Base-by-base conservation (phyloP, 176 grass and related monocot species). In the Zea luxurians region DNA sequence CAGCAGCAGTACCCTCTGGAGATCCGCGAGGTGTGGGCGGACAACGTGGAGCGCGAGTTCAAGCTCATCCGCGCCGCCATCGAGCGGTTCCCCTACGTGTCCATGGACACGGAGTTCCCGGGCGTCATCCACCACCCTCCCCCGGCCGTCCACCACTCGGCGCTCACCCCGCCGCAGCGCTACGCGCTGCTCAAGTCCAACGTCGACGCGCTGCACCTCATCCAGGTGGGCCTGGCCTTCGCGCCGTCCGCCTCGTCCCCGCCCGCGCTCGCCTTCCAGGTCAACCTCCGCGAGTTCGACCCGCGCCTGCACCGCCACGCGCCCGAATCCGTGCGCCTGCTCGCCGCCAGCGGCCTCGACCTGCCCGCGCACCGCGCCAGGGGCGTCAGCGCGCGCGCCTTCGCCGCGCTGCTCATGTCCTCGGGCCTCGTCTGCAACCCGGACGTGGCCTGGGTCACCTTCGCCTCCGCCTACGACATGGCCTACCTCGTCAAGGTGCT, bases 61-160 rank as follows among this genome's bases (percentile, higher is more conserved):
- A 53, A 47, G 36, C 45, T 83, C 6, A 99, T 99, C 83, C 83
- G 87, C 35, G 38, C 46, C 2, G 82, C 78, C 0, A 45, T 87
- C 5, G 85, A 89, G 65, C 76, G 59, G 15, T 86, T 80, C 71
- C 92, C 96, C 0, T 94, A 89, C 76, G 86, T 89, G 0, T 77
- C 96, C 54, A 90, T 99, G 90, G 96, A 99, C 90, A 99, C 96
- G 2, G 96, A 99, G 92, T 99, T 99, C 71, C 96, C 94, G 0
- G 91, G 94, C 48, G 92, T 92, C 2, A 63, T 99, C 65, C 67
- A 99, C 86, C 57, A 47, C 10, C 68, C 88, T 0, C 45, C 10
- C 36, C 73, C 90, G 0, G 9, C 8, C 41, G 84, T 82, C 80
- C 87, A 86, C 87, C 90, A 78, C 3, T 52, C 67, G 15, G 13